A percentile compares a stretch with the other conserved stretches of the same genome.
These are phyloP conservation scores for Tetrastigma voinierianum DNA, from an alignment of 164 flowering plant genomes.

Conservation along the genomic window DNA sequence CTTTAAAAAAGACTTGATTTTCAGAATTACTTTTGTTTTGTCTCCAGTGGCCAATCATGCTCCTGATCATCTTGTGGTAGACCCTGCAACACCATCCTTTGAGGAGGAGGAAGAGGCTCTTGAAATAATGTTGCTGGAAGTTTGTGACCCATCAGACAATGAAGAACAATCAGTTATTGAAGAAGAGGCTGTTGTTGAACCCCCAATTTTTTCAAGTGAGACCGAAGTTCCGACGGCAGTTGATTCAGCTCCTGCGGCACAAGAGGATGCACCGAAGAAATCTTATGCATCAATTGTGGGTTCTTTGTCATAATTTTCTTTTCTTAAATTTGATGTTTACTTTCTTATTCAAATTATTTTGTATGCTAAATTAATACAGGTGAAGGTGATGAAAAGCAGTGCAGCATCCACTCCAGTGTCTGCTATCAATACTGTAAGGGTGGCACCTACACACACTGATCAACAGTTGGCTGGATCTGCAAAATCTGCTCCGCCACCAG, in stretches of 20 bases:
- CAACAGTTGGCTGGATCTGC: constrained; percentile 19
- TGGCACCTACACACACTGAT: constrained; percentile 19
- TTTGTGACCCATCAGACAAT: constrained; percentile 41
- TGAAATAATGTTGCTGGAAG: constrained; percentile 47
- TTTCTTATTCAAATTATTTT: not conserved
- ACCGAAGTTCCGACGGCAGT: constrained; percentile 22
- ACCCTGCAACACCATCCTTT: constrained; percentile 15
- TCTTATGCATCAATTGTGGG: constrained; percentile 78
- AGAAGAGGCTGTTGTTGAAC: constrained; percentile 38
- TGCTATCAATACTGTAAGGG: constrained; percentile 18
- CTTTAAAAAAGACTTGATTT: not conserved
- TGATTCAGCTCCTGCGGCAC: constrained; percentile 28
- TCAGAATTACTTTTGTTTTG: constrained; percentile 4
- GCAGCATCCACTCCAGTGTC: constrained; percentile 12
- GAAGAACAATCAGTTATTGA: constrained; percentile 46
- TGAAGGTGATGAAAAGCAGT: constrained; percentile 36
- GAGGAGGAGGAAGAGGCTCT: constrained; percentile 39
- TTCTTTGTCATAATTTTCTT: constrained; percentile 5
- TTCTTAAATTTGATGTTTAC: not conserved
- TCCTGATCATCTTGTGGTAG: constrained; percentile 24
- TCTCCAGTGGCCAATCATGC: constrained; percentile 32
- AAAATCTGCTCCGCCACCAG: constrained; percentile 35
- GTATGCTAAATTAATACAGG: constrained; percentile 12
- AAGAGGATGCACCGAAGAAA: constrained; percentile 57
- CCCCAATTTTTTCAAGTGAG: constrained; percentile 24